Base-by-base conservation (phyloP, 306 rosid genomes). In the Medicago arabica region DNA sequence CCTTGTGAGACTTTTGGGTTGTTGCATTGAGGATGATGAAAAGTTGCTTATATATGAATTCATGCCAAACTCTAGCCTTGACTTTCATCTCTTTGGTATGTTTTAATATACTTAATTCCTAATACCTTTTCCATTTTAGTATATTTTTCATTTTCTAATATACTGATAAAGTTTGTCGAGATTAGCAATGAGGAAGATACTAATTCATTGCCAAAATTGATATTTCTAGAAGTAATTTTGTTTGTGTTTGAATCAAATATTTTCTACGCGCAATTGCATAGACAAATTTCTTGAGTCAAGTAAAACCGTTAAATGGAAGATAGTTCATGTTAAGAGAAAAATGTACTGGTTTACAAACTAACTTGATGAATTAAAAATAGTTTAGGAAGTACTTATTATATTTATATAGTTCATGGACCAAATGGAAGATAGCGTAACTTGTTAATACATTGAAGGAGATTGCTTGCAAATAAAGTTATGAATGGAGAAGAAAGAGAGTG, bases 1-100 rank as follows among this genome's bases (percentile, higher is more conserved):
- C 74, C 89, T 91, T 36, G 90, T 89, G 21, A 86, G 84, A 85
- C 90, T 91, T 13, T 46, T 91, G 51, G 97, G 90, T 13, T 91
- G 87, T 18, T 64, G 88, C 75, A 63, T 81, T 54, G 90, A 87
- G 38, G 86, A 76, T 78, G 76, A 78, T 28, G 95, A 89, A 72
- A 89, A 86, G 80, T 51, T 87, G 16, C 88, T 86, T 40, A 72
- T 89, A 11, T 91, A 88, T 11, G 96, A 91, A 77, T 87, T 74
- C 79, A 80, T 87, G 86, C 79, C 86, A 17, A 88, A 90, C 34
- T 83, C 76, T 46, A 78, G 89, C 75, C 93, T 90, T n/a, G 84
- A 82, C 69, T 10, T 41, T 25, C 85, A 81, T 62, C 75, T 92
- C 0, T 86, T 89, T 64, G 81, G 91, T 89, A 83, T n/a, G 75